Conservation (phyloP, 2,329 filamentous ascomycete genomes). For the Leptoxyphium fumago region DNA sequence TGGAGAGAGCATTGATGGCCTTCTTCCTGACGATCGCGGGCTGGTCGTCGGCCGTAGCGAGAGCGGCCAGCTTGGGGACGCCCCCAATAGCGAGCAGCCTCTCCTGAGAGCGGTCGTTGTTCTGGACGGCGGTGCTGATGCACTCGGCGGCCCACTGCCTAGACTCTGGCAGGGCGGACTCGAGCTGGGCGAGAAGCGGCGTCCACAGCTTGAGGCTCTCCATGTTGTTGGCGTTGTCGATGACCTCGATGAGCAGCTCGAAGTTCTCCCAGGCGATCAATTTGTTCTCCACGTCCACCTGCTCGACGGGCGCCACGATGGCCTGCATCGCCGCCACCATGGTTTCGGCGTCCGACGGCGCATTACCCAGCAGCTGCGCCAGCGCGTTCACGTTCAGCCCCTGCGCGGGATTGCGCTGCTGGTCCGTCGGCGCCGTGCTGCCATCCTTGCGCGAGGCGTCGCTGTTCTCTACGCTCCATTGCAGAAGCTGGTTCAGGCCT, state of each 20-base stretch:
- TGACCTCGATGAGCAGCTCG: constrained; percentile 76
- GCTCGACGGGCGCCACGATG: constrained; percentile 41
- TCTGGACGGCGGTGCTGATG: constrained; percentile 86
- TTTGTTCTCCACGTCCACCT: constrained; percentile 58
- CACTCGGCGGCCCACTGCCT: constrained; percentile 87
- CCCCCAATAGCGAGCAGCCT: constrained; percentile 48
- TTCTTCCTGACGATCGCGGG: constrained; percentile 60
- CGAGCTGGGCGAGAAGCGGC: constrained; percentile 57
- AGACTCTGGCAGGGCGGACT: constrained; percentile 50
- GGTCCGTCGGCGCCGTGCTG: constrained; percentile 15
- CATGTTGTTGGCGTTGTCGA: constrained; percentile 97
- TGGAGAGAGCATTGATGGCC: constrained; percentile 79
- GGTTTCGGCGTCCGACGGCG: constrained; percentile 76
- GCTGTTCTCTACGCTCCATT: constrained; percentile 60
- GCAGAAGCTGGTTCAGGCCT: constrained; percentile 60
- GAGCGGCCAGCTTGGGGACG: constrained; percentile 51
- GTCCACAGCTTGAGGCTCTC: constrained; percentile 66
- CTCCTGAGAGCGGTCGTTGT: constrained; percentile 78
- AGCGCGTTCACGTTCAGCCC: constrained; percentile 56
- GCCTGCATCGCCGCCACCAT: constrained; percentile 77
- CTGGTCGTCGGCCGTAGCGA: constrained; percentile 45
- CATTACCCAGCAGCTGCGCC: constrained; percentile 56
- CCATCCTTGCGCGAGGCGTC: constrained; percentile 24
- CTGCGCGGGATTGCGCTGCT: constrained; percentile 21
- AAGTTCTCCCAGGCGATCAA: constrained; percentile 86